Base-by-base conservation (phyloP, 108 stramenopile genomes). In the Cylindrotheca closterium region DNA sequence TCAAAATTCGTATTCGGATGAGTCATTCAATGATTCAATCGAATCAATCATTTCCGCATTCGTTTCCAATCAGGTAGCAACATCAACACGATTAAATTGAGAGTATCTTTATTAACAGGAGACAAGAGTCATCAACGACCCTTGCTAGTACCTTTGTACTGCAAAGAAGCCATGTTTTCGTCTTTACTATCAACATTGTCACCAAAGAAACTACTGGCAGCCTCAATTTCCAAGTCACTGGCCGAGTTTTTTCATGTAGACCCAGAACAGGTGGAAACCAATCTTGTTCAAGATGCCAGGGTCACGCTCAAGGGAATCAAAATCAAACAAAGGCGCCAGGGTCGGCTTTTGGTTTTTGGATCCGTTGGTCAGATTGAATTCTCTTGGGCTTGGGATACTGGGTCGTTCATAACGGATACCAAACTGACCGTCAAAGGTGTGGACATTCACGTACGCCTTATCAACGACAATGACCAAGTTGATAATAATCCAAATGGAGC, bases 201-300 rank as follows among this genome's bases (percentile, higher is more conserved):
- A 19, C 63, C 63, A n/a, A 52, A 65, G 30, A 32, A 61, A 15
- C 21, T 62, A 26, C 30, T 71, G 30, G 70, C 70, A 3, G 45
- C 63, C n/a, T 37, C 47, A 24, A 17, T 71, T 27, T 15, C 70
- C 7, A 8, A 25, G 19, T 23, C 51, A 8, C 62, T 71, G 5
- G 51, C 52, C 7, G 63, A 63, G 17, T 65, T 30, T 27, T 71
- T 63, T 18, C 19, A 24, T 22, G 70, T 71, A 1, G 62, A 71
- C 33, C 62, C 33, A 22, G 30, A 53, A 21, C 30, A 24, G 5
- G 34, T 71, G 49, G 70, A 63, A 71, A 51, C 70, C 21, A 60
- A 47, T 30, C 30, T 71, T 7, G 17, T 71, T 5, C 24, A 46
- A 5, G 70, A 71, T 55, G 48, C 51, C 15, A 25, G 32, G 26